Percentiles rank a stretch among this genome's conserved stretches.
Conservation (phyloP, 805 yeast species). For the Yarrowia sp. region DNA sequence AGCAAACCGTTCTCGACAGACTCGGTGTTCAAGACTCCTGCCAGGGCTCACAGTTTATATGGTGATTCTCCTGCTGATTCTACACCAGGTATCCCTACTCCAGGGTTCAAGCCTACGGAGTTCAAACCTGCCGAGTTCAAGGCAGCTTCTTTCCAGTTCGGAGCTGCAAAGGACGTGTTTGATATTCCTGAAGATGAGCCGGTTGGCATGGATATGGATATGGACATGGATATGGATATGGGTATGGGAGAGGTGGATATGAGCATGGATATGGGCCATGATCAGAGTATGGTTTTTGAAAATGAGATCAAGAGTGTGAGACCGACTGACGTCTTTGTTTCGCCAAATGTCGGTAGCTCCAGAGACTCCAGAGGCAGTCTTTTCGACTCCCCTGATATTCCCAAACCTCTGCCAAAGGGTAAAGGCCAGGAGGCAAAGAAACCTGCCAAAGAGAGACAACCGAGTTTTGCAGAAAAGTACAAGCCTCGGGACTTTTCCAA, state of each 20-base stretch:
- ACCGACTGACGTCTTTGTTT: constrained; percentile 1
- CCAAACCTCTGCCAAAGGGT: neutral
- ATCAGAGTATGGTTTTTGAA: neutral
- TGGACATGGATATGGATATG: neutral
- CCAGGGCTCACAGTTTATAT: neutral
- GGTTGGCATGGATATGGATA: constrained; percentile 8
- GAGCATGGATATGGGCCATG: constrained; percentile 13
- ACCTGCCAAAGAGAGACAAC: neutral
- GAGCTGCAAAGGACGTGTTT: constrained; percentile 13
- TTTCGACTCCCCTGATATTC: neutral
- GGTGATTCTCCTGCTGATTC: neutral
- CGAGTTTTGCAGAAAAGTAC: neutral
- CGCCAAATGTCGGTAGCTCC: neutral
- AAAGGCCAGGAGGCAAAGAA: neutral
- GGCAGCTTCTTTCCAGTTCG: constrained; percentile 5
- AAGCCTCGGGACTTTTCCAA: constrained; percentile 4
- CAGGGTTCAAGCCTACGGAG: neutral
- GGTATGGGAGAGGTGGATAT: neutral
- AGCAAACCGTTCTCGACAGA: neutral
- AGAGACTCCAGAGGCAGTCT: constrained; percentile 10
- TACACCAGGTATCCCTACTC: neutral
- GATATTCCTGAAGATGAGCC: constrained; percentile 16
- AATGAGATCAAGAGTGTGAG: neutral
- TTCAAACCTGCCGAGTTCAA: constrained; percentile 2
- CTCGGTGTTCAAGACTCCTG: constrained; percentile 9